These are phyloP conservation scores for Aspergillus versicolor DNA, from an alignment of 2,329 filamentous ascomycete species.

Conservation along the genomic window DNA sequence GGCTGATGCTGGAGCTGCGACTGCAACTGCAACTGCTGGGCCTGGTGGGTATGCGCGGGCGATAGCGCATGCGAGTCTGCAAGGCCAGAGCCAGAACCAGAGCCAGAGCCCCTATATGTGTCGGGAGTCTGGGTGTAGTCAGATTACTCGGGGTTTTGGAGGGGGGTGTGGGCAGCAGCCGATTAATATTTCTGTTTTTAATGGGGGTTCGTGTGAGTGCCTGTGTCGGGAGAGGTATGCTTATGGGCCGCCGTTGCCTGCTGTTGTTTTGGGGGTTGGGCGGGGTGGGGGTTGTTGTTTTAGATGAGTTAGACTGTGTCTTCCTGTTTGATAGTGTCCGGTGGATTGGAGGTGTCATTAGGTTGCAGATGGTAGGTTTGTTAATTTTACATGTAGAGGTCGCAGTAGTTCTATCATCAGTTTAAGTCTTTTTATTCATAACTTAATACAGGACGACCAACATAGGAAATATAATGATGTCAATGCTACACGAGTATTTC, in stretches of 20 bases:
- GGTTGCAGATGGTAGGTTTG: too few species aligned
- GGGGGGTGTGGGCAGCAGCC: background rate
- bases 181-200: constrained; percentile 5
- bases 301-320: background rate
- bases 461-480: constrained; percentile 32
- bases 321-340: too few species aligned
- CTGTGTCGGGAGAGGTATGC: background rate
- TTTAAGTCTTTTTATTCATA: constrained; percentile 19
- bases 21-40: background rate
- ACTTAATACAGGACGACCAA: constrained; percentile 22
- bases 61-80: background rate
- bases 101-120: background rate
- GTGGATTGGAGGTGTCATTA: too few species aligned
- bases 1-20: background rate
- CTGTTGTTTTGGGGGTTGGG: constrained; percentile 8
- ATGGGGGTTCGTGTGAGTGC: background rate
- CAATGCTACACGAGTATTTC: constrained; percentile 40
- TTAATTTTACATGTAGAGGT: too few species aligned
- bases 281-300: background rate
- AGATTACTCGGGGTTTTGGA: too few species aligned
- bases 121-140: background rate
- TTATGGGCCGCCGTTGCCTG: constrained; percentile 18
- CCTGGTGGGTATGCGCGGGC: background rate
- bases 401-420: constrained; percentile 1
- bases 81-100: background rate